Evolutionary conservation across 176 grass and related monocot genomes (phyloP).

Genomic region (Eleusine indica): DNA sequence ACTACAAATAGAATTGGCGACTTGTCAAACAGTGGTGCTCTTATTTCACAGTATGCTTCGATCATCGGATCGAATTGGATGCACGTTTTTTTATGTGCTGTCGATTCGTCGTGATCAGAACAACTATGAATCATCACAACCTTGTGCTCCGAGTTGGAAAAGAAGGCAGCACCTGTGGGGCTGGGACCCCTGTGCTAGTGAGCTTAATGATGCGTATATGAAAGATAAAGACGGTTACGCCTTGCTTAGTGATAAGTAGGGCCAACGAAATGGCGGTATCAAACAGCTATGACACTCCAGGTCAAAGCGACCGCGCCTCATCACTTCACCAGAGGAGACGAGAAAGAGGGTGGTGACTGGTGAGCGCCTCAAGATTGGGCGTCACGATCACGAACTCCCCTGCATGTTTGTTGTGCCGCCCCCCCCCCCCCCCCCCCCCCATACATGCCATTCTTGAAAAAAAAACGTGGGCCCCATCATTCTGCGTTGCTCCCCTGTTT

Average conservation of each 20-base stretch:
- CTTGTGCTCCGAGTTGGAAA: no score
- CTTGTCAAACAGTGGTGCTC: no score
- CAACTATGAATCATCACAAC: no score
- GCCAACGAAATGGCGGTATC: not conserved
- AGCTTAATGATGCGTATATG: not conserved
- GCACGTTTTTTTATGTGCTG: no score
- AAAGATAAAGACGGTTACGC: not conserved
- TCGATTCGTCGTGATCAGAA: no score
- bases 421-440: not conserved
- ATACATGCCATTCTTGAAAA: not conserved
- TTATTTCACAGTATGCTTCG: no score
- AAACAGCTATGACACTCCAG: conserved; percentile 26
- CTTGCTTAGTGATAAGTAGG: not conserved
- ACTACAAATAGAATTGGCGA: no score
- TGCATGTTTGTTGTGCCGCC: conserved; percentile 45
- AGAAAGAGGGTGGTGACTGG: not conserved
- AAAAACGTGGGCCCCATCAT: not conserved
- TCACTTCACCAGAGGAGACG: not conserved
- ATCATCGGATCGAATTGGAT: no score
- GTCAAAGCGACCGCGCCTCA: conserved; percentile 11
- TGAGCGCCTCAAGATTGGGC: not conserved
- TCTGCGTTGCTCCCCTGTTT: conserved; percentile 12
- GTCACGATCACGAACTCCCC: conserved; percentile 21
- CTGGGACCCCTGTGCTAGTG: no score
- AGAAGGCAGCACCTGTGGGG: no score